A percentile compares a stretch with the other conserved stretches of the same genome.
These are phyloP conservation scores for Boletus pseudo-olivaceus DNA, from an alignment of 768 basidiomycete genomes.

Conservation along the genomic window DNA sequence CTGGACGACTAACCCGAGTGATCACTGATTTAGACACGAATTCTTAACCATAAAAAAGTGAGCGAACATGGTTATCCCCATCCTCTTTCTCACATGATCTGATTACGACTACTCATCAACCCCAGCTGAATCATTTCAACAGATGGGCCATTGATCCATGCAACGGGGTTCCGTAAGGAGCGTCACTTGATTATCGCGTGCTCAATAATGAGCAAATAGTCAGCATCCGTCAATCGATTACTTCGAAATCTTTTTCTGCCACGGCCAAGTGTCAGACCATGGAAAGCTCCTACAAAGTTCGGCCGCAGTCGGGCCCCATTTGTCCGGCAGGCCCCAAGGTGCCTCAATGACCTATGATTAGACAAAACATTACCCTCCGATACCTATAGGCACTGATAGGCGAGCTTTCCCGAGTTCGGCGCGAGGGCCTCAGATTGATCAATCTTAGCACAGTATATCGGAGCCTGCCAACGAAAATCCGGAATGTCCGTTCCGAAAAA, in stretches of 20 bases:
- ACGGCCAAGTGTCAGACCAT: background rate
- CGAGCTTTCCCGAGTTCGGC: background rate
- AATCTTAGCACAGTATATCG: background rate
- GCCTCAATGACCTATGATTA: background rate
- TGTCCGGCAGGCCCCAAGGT: background rate
- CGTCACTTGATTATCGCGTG: background rate
- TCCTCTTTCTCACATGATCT: constrained; percentile 1
- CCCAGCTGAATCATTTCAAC: background rate
- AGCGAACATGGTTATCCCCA: background rate
- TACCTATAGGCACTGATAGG: background rate
- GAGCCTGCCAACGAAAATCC: background rate
- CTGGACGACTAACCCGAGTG: background rate
- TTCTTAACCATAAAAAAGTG: no score
- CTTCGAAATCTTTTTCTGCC: background rate
- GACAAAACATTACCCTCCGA: no score
- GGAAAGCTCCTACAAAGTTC: background rate
- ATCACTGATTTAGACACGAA: no score
- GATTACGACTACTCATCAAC: background rate
- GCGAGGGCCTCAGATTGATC: background rate
- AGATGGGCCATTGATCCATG: background rate
- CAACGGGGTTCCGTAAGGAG: background rate
- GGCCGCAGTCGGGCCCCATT: background rate
- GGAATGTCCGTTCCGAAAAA: background rate
- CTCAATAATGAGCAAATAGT: background rate
- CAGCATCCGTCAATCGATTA: background rate